Percentiles rank a stretch among this genome's conserved stretches.
Evolutionary conservation across 305 asterid genomes (phyloP).

Genomic region (Rubia peregrina): DNA sequence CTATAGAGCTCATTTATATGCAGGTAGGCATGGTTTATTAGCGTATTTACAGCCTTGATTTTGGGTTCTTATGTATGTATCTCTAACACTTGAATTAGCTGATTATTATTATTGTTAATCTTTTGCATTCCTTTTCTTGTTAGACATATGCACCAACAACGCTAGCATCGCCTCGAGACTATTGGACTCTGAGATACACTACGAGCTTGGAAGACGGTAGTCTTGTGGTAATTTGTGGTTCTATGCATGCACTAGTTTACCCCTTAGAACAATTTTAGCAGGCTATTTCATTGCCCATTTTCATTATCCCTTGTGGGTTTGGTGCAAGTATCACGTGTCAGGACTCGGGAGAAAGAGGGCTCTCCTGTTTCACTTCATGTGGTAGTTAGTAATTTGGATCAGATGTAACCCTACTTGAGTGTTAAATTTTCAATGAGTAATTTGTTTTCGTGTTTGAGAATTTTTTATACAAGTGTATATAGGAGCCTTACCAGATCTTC

Average conservation of each 20-base stretch:
- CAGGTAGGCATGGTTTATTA: conserved; percentile 40
- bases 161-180: conserved; percentile 92
- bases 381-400: background rate
- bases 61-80: background rate
- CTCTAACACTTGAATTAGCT: background rate
- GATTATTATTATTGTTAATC: background rate
- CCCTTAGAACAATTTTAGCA: background rate
- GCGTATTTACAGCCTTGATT: background rate
- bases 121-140: conserved; percentile 8
- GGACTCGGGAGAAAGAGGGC: background rate
- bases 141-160: conserved; percentile 96
- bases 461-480: background rate
- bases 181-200: conserved; percentile 80
- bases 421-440: background rate
- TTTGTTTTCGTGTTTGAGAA: background rate
- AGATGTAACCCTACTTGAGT: background rate
- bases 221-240: conserved; percentile 32
- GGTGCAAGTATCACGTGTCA: background rate
- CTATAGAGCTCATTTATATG: conserved; percentile 84
- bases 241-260: background rate
- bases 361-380: background rate
- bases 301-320: background rate
- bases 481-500: background rate
- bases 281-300: background rate
- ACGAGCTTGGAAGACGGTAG: conserved; percentile 88